phyloP scores from a whole-genome alignment of 805 yeast species.

The Ogataea henricii region DNA sequence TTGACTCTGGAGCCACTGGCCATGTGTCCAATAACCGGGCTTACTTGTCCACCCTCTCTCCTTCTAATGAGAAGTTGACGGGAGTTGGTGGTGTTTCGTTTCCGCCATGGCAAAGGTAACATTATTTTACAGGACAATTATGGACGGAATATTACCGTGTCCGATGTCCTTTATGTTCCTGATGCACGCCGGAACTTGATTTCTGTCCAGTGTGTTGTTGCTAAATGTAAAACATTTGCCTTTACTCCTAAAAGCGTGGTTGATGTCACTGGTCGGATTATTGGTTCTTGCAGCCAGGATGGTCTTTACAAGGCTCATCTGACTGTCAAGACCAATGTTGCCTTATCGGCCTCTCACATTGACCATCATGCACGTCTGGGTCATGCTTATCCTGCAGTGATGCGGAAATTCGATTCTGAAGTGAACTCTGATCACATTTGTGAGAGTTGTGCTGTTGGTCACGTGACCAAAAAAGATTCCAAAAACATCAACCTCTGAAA shows the following conservation, averaged over 20 bases:
- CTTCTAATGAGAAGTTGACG: background rate
- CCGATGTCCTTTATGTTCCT: conserved; percentile 1
- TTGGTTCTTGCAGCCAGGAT: background rate
- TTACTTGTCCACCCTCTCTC: conserved; percentile 4
- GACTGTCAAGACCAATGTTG: background rate
- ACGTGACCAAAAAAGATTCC: conserved; percentile 2
- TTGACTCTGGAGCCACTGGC: conserved; percentile 3
- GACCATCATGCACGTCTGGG: conserved; percentile 4
- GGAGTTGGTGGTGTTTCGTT: conserved; percentile 4
- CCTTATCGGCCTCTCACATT: background rate
- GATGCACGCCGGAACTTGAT: background rate
- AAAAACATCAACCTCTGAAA: background rate
- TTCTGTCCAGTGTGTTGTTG: background rate
- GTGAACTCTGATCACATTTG: background rate
- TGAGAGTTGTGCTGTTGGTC: conserved; percentile 4
- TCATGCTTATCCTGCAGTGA: background rate
- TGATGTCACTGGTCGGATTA: background rate
- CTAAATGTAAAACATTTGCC: conserved; percentile 1
- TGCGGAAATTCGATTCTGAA: background rate
- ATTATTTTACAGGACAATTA: conserved; percentile 1
- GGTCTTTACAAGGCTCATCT: background rate
- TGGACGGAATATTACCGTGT: conserved; percentile 1
- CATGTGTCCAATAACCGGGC: conserved; percentile 4
- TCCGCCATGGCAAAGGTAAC: conserved; percentile 5
- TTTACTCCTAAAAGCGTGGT: background rate